Evolutionary conservation across 2,329 filamentous ascomycete species (phyloP).

Genomic region (Parascedosporium putredinis): DNA sequence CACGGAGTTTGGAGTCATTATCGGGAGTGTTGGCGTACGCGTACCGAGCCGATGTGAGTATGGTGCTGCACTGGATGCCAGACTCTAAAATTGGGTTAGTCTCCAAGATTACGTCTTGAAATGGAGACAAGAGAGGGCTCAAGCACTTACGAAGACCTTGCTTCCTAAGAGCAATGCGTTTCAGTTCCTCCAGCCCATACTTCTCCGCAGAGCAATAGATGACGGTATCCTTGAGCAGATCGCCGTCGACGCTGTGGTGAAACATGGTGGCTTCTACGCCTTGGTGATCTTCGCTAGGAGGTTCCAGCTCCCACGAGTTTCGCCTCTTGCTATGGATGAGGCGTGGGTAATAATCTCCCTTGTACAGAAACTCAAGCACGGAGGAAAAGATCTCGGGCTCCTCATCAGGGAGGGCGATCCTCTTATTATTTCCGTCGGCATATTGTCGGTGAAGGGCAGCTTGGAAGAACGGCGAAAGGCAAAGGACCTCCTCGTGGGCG

Average conservation of each 20-base stretch:
- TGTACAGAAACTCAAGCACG: slow-evolving; percentile 93
- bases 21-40: slow-evolving; percentile 93
- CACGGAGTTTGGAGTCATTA: slow-evolving; percentile 82
- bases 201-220: slow-evolving; percentile 88
- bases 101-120: not conserved
- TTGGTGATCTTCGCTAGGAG: not conserved
- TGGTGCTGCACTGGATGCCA: slow-evolving; percentile 84
- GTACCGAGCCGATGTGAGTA: slow-evolving; percentile 86
- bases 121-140: not conserved
- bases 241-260: slow-evolving; percentile 61
- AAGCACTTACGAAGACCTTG: slow-evolving; percentile 57
- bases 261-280: slow-evolving; percentile 61
- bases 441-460: slow-evolving; percentile 61
- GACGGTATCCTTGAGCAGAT: slow-evolving; percentile 82
- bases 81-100: slow-evolving; percentile 37
- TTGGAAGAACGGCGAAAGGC: slow-evolving; percentile 75
- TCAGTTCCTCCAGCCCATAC: slow-evolving; percentile 86
- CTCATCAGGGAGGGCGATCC: slow-evolving; percentile 61
- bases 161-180: slow-evolving; percentile 83
- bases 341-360: slow-evolving; percentile 89
- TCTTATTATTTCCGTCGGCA: slow-evolving; percentile 63
- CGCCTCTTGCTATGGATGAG: slow-evolving; percentile 77
- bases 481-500: slow-evolving; percentile 86
- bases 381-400: slow-evolving; percentile 90
- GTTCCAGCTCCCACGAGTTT: slow-evolving; percentile 81